Conservation (phyloP, 176 grass and related monocot species). For the Zoysia pacifica region DNA sequence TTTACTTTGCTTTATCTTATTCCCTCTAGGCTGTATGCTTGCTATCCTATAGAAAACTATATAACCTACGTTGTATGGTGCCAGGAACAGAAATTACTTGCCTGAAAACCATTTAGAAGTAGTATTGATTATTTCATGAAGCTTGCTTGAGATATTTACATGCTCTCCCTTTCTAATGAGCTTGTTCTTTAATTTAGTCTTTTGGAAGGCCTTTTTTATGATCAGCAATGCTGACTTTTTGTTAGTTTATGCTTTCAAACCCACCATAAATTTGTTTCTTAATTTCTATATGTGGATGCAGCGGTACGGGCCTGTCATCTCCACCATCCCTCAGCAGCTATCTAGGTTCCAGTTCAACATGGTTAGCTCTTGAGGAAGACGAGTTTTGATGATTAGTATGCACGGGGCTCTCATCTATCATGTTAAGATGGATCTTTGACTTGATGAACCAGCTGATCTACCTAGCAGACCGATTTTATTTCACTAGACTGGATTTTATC, state of each 20-base stretch:
- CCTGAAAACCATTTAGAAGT: neutral
- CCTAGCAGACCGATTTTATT: conserved; percentile 38
- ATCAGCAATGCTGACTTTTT: neutral
- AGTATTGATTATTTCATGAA: neutral
- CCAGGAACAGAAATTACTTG: neutral
- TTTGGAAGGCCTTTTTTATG: neutral
- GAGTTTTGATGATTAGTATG: conserved; percentile 15
- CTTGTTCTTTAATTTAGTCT: neutral
- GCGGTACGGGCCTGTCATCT: conserved; percentile 98
- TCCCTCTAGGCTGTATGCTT: neutral
- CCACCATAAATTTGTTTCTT: neutral
- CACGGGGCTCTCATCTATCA: neutral
- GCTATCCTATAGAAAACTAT: neutral
- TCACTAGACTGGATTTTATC: conserved; percentile 16
- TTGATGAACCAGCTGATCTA: conserved; percentile 27
- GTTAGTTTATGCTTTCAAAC: neutral
- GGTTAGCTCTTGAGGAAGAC: conserved; percentile 67
- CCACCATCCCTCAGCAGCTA: conserved; percentile 95
- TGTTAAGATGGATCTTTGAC: conserved; percentile 18
- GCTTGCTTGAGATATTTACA: neutral
- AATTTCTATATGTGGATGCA: conserved; percentile 50
- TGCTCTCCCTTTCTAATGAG: neutral
- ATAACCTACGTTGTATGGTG: neutral
- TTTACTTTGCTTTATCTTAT: neutral
- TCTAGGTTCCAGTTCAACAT: conserved; percentile 99